Evolutionary conservation across 805 yeast species (phyloP), one percentile per base, ranked within the genome.

Genomic region (Middelhovenomyces tepae): DNA sequence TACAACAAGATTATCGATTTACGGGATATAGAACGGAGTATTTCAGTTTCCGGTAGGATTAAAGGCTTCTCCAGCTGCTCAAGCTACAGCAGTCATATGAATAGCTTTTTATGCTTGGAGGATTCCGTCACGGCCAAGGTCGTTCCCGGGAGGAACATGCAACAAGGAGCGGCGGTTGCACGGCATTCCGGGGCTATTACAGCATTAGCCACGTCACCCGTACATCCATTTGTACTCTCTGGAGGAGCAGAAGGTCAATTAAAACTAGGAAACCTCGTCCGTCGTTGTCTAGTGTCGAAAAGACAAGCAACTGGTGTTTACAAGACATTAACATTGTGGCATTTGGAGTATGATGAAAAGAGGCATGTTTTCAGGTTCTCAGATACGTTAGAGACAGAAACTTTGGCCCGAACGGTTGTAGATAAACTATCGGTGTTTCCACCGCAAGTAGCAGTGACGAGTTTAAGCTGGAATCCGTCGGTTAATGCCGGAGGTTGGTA

Each of bases 381-480:
- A 34, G 72, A 55, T 50, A 48, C 58, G 48, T 58, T 64, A 67
- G 16, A 43, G 54, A 24, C 44, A 49, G 32, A 57, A 59, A 16
- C 54, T 53, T 48, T 2, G 43, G 37, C 11, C 36, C 41, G 16
- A 38, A 27, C 8, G 57, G 53, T 28, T 3, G 38, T 31, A 11
- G 45, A 35, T 4, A 35, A 47, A 18, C 50, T 51, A 21, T 50
- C 55, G 6, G 44, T 60, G 1, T 46, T 65, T 32, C 75, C 83
- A 1, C 62, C 68, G 3, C 67, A 69, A 9, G 64, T 75, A 2
- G 52, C 61, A 10, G 55, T 80, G 5, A 64, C 74, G 0, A 44
- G 69, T 2, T 32, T 71, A 1, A 66, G 67, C 16, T 81, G 89
- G 91, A 70, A 69, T 49, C 78, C 71, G 35, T 64, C 60, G 31